A percentile compares a stretch with the other conserved stretches of the same genome.
Evolutionary conservation across 192 early-diverging fungal genomes (phyloP).

Genomic region (Podila horticola): DNA sequence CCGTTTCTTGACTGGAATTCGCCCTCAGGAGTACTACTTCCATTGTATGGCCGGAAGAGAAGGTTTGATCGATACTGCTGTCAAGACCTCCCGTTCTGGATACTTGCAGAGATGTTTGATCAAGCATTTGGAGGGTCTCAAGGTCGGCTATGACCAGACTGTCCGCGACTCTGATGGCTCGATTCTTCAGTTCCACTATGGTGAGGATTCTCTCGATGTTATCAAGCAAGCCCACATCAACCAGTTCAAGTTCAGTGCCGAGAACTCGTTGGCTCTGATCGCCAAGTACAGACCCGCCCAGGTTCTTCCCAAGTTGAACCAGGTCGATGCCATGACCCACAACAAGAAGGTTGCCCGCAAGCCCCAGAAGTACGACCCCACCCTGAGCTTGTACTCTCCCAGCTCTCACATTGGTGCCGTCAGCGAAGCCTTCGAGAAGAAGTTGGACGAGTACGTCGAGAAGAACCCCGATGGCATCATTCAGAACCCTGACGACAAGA

Average conservation of each 20-base stretch:
- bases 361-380: conserved; percentile 76
- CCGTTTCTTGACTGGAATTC: conserved; percentile 98
- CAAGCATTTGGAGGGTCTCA: conserved; percentile 97
- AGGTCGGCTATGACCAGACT: conserved; percentile 96
- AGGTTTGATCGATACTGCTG: conserved; percentile 99
- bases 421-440: conserved; percentile 84
- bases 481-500: conserved; percentile 48
- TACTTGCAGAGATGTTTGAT: conserved; percentile 99
- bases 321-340: conserved; percentile 75
- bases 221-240: conserved; percentile 91
- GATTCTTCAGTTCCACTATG: conserved; percentile 98
- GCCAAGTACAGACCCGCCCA: conserved; percentile 82
- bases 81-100: conserved; percentile 98
- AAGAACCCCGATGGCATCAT: conserved; percentile 79
- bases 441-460: conserved; percentile 75
- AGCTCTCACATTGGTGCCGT: conserved; percentile 88
- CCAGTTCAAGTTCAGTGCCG: conserved; percentile 93
- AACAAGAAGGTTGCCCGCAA: conserved; percentile 84
- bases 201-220: conserved; percentile 97
- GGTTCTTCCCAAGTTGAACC: conserved; percentile 73
- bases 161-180: conserved; percentile 96
- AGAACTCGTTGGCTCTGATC: conserved; percentile 87
- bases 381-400: conserved; percentile 84
- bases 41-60: conserved; percentile 99
- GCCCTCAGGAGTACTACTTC: conserved; percentile 92